phyloP scores from a whole-genome alignment of 75 land plant species.

The Cupressus sempervirens region DNA sequence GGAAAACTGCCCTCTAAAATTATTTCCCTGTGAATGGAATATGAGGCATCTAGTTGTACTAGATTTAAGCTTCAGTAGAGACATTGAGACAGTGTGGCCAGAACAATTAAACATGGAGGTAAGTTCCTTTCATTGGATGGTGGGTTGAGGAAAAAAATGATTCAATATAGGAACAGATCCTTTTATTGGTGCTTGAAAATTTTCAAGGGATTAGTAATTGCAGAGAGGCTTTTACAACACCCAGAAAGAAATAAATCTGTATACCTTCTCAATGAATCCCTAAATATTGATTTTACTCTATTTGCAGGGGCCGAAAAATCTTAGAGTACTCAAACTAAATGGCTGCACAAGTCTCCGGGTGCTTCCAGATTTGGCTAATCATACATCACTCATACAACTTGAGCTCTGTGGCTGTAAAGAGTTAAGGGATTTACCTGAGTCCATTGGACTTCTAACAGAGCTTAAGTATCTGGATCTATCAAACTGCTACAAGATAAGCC shows the following conservation, averaged over 20 bases:
- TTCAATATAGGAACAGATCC: neutral
- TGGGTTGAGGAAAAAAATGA: neutral
- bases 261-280: neutral
- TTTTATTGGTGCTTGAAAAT: neutral
- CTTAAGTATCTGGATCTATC: constrained; percentile 23
- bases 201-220: neutral
- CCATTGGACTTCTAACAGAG: constrained; percentile 18
- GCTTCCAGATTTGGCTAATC: neutral
- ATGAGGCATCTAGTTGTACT: constrained; percentile 9
- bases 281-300: neutral
- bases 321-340: constrained; percentile 6
- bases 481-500: constrained; percentile 16
- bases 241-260: neutral
- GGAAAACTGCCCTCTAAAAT: constrained; percentile 15
- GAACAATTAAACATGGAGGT: neutral
- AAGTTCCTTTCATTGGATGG: neutral
- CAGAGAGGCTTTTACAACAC: neutral
- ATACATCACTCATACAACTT: constrained; percentile 11
- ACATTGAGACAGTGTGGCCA: constrained; percentile 1
- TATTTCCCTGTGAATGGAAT: constrained; percentile 11
- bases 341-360: neutral
- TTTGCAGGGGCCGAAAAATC: constrained; percentile 8
- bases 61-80: constrained; percentile 9
- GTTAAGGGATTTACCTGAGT: constrained; percentile 10
- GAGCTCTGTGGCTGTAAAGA: constrained; percentile 19